A percentile compares a stretch with the other conserved stretches of the same genome.
These are phyloP conservation scores for Melaleuca alternifolia DNA, from an alignment of 345 rosid species.

Conservation along the genomic window DNA sequence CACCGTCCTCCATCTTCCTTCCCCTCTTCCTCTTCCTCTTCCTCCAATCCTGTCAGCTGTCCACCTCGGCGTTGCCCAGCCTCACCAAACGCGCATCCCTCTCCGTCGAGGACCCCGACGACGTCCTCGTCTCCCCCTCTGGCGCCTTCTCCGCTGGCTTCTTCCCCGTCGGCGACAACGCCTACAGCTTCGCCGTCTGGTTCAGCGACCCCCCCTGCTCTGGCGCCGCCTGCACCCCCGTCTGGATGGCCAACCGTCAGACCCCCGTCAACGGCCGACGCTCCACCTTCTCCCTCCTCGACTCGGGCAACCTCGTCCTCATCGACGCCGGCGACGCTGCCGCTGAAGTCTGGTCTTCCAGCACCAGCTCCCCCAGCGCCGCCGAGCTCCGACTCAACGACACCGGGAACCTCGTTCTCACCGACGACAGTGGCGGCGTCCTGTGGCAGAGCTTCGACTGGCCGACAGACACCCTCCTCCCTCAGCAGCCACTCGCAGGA, in stretches of 20 bases:
- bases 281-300: conserved; percentile 14
- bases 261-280: conserved; percentile 24
- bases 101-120: conserved; percentile 1
- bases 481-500: conserved; percentile 10
- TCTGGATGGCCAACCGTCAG: conserved; percentile 39
- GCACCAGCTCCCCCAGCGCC: background rate
- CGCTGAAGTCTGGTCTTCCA: conserved; percentile 2
- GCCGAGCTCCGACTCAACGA: background rate
- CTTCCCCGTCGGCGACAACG: conserved; percentile 11
- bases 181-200: conserved; percentile 20
- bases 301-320: conserved; percentile 1
- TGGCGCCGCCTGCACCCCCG: background rate
- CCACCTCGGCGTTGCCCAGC: background rate
- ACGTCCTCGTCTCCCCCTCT: conserved; percentile 5
- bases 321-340: background rate
- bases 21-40: background rate
- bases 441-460: conserved; percentile 22
- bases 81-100: conserved; percentile 11
- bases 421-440: background rate
- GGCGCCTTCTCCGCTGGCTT: conserved; percentile 18
- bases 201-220: background rate
- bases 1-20: too few relatives aligned
- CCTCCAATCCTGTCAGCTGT: background rate
- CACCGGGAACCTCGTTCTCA: conserved; percentile 16
- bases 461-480: conserved; percentile 33